Evolutionary conservation across 306 rosid species (phyloP).

Genomic region (Hippophae tibetana): DNA sequence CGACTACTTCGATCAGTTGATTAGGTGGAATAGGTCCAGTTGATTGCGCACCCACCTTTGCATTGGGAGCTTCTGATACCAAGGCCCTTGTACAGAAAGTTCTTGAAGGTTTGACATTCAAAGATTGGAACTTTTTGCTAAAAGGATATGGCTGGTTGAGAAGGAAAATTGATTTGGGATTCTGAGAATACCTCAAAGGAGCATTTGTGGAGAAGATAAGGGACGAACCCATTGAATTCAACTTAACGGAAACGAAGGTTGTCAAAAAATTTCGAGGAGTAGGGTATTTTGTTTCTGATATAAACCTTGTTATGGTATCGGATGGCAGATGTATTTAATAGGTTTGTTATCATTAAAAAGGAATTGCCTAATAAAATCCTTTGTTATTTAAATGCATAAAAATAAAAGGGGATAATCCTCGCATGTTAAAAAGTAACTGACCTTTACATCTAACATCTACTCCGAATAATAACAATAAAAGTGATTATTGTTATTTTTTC

Average conservation of each 20-base stretch:
- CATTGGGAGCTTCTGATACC: constrained; percentile 40
- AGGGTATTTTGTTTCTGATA: too few relatives aligned
- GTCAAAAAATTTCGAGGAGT: too few relatives aligned
- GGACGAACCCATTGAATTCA: constrained; percentile 30
- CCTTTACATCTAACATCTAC: too few relatives aligned
- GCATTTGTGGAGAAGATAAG: constrained; percentile 33
- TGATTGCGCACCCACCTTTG: constrained; percentile 52
- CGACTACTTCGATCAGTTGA: constrained; percentile 74
- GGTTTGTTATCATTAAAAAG: too few relatives aligned
- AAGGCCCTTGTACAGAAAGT: constrained; percentile 32
- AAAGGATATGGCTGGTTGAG: constrained; percentile 12
- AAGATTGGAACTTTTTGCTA: constrained; percentile 14
- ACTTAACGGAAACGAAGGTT: neutral
- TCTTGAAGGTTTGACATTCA: constrained; percentile 22
- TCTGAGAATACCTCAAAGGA: constrained; percentile 23
- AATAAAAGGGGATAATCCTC: too few relatives aligned
- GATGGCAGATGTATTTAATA: too few relatives aligned
- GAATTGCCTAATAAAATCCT: too few relatives aligned
- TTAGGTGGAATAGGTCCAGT: constrained; percentile 48
- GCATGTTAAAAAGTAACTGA: too few relatives aligned
- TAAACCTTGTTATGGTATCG: too few relatives aligned
- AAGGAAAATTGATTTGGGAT: constrained; percentile 22
- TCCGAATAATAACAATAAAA: too few relatives aligned
- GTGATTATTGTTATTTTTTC: too few relatives aligned
- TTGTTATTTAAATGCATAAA: too few relatives aligned